These are phyloP conservation scores for Venturia asperata DNA, from an alignment of 2,329 filamentous ascomycete species.

Conservation along the genomic window DNA sequence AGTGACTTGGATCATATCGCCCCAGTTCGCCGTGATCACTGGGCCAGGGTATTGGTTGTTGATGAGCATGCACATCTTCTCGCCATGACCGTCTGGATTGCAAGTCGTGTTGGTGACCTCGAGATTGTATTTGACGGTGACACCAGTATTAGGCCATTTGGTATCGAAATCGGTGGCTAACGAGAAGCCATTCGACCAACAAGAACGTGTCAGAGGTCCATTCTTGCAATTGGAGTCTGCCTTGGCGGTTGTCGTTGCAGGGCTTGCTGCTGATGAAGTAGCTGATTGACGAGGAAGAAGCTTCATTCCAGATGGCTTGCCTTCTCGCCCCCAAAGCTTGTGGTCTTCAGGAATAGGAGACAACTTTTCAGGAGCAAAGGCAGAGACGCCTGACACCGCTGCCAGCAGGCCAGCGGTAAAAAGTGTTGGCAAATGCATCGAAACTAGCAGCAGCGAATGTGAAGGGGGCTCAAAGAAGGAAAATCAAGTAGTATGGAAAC, in stretches of 20 bases:
- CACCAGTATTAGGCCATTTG: constrained; percentile 37
- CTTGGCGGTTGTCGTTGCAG: constrained; percentile 13
- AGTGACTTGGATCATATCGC: constrained; percentile 43
- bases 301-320: constrained; percentile 9
- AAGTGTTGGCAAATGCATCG: constrained; percentile 14
- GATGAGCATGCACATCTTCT: constrained; percentile 40
- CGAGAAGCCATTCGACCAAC: constrained; percentile 39
- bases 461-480: neutral
- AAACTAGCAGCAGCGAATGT: neutral
- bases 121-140: constrained; percentile 30
- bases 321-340: constrained; percentile 19
- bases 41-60: constrained; percentile 60
- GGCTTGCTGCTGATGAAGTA: constrained; percentile 6
- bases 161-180: constrained; percentile 41
- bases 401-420: constrained; percentile 1
- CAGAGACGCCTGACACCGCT: constrained; percentile 2
- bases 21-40: constrained; percentile 49
- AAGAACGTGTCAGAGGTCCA: constrained; percentile 34
- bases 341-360: constrained; percentile 17
- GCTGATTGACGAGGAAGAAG: constrained; percentile 8
- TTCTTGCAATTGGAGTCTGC: constrained; percentile 34
- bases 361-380: neutral
- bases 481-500: neutral
- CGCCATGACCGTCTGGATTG: constrained; percentile 29
- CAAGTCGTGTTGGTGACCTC: constrained; percentile 31